Base-by-base conservation (phyloP, 2,329 filamentous ascomycete genomes). In the Tetracladium maxilliforme region DNA sequence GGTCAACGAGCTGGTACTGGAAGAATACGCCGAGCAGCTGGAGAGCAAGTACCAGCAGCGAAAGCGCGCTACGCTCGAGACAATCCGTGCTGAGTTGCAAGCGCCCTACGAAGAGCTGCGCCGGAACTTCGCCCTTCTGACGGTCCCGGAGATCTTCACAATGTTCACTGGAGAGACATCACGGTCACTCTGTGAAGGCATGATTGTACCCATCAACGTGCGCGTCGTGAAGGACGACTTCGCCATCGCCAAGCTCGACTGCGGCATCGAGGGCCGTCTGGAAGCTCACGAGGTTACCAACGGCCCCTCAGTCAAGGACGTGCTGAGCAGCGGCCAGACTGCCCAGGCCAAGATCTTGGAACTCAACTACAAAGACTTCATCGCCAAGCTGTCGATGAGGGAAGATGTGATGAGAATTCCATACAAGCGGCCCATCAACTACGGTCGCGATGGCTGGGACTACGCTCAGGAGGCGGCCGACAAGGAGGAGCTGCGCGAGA, bases 1-100 rank as follows among this genome's bases (percentile, higher is more conserved):
- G 43, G 84, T 98, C 44, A 93, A 95, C 42, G 90, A 98, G 43
- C 64, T 98, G 22, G 84, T 94, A 32, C 63, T 98, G 4, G 90
- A 98, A 49, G 84, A 95, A 49, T 98, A 98, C 42, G 90, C 90
- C 1, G 83, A 93, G 42, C 87, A 98, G 56, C 62, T 98, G 35
- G 80, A 94, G 56, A 76, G 70, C 37, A 92, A 93, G 40, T 86
- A 93, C 46, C 84, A 83, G 40, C 86, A 94, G 48, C 74, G 80
- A 36, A 98, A 98, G 59, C 81, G 90, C 30, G 87, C 87, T 2
- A 98, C 90, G 2, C 64, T 98, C 9, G 90, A 98, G 51, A 92
- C 84, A 1, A 98, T 98, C 43, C 80, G 90, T 33, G 86, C 83
- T 10, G 90, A 98, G 51, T 59, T 98, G 25, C 80, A 90, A 41